Conservation (phyloP, 2,329 filamentous ascomycete species). For the Periconia digitata region DNA sequence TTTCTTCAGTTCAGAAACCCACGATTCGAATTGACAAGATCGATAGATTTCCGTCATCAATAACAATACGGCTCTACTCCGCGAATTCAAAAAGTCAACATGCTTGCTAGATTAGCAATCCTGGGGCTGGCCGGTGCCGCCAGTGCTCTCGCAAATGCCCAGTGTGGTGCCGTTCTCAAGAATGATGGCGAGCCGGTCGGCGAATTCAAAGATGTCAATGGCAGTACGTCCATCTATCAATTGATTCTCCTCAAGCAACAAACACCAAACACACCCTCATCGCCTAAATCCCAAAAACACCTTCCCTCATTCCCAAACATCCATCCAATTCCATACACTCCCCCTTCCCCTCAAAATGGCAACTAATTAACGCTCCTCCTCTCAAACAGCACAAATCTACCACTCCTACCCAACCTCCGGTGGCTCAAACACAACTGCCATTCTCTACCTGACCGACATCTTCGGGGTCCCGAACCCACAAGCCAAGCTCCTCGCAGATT, state of each 20-base stretch:
- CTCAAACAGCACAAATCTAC: conserved; percentile 20
- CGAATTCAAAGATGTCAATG: conserved; percentile 24
- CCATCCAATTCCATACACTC: too few relatives aligned
- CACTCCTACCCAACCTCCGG: conserved; percentile 12
- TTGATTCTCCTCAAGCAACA: not conserved
- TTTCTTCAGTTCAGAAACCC: too few relatives aligned
- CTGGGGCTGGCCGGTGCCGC: not conserved
- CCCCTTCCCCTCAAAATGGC: not conserved
- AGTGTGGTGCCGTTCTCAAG: not conserved
- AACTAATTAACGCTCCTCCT: not conserved
- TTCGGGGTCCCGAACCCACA: conserved; percentile 35
- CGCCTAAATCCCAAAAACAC: too few relatives aligned
- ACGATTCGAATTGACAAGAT: too few relatives aligned
- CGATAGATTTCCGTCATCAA: too few relatives aligned
- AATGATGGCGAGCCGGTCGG: conserved; percentile 9
- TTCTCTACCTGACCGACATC: conserved; percentile 39
- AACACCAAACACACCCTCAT: not conserved
- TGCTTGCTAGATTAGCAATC: not conserved
- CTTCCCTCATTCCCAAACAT: too few relatives aligned
- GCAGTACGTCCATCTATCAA: conserved; percentile 20
- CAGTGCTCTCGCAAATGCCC: not conserved
- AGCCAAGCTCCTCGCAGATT: conserved; percentile 38
- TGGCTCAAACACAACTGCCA: conserved; percentile 17
- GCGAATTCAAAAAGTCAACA: too few relatives aligned
- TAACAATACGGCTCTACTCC: too few relatives aligned